phyloP scores from a whole-genome alignment of 371 early-diverging fungal species.

The Haplosporangium sp. region DNA sequence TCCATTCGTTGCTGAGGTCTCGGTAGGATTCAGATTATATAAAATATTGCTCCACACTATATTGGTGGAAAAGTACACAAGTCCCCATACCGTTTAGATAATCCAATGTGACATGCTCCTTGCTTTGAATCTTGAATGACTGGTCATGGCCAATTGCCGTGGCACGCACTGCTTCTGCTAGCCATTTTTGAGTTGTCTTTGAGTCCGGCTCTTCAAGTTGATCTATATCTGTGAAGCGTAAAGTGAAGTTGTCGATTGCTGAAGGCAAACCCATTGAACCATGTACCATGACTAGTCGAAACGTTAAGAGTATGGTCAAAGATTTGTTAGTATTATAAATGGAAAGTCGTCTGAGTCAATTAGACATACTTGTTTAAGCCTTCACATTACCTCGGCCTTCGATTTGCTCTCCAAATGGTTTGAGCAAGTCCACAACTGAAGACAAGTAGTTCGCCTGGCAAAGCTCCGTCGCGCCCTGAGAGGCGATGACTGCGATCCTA shows the following conservation, averaged over 20 bases:
- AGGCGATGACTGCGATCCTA: conserved; percentile 79
- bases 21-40: neutral
- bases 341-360: no score
- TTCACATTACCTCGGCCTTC: conserved; percentile 72
- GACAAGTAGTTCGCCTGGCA: conserved; percentile 76
- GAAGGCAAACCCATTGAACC: conserved; percentile 76
- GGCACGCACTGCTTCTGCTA: conserved; percentile 66
- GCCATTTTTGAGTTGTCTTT: conserved; percentile 64
- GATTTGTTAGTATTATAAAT: neutral
- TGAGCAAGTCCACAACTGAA: conserved; percentile 78
- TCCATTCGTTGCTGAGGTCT: neutral
- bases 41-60: neutral
- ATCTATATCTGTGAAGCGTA: conserved; percentile 76
- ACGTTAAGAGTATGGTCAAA: neutral
- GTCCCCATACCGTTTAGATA: conserved; percentile 64
- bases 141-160: conserved; percentile 26
- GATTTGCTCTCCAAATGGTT: conserved; percentile 86
- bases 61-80: neutral
- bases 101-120: conserved; percentile 60
- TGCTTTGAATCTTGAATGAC: conserved; percentile 31
- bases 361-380: no score
- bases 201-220: conserved; percentile 71
- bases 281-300: conserved; percentile 70
- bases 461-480: conserved; percentile 78
- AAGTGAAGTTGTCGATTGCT: conserved; percentile 72